Percentiles rank a stretch among this genome's conserved stretches.
phyloP scores from a whole-genome alignment of 2,329 filamentous ascomycete species.

The Pseudogymnoascus sp. region DNA sequence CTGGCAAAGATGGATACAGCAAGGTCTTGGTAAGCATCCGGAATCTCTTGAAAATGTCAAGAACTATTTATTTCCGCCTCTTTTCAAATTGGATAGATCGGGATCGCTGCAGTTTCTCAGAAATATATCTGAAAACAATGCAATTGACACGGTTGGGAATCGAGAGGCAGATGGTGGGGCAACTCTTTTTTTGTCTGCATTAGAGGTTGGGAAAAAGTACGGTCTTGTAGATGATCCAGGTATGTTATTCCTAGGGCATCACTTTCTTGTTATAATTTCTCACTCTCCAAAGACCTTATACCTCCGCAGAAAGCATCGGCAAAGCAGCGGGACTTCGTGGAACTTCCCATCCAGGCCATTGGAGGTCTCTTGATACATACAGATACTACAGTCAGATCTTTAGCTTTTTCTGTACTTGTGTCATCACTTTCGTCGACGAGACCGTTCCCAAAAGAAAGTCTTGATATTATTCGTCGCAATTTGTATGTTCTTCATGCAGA shows the following conservation, averaged over 20 bases:
- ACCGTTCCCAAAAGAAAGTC: slow-evolving; percentile 54
- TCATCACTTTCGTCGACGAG: slow-evolving; percentile 66
- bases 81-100: slow-evolving; percentile 50
- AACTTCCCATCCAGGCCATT: slow-evolving; percentile 38
- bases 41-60: slow-evolving; percentile 53
- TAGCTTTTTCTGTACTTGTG: slow-evolving; percentile 73
- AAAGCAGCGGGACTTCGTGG: slow-evolving; percentile 28
- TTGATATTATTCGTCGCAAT: slow-evolving; percentile 55
- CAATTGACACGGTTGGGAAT: slow-evolving; percentile 37
- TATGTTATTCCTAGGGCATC: slow-evolving; percentile 27
- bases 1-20: slow-evolving; percentile 50
- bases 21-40: slow-evolving; percentile 40
- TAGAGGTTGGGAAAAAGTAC: slow-evolving; percentile 62
- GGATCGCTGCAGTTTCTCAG: slow-evolving; percentile 50
- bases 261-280: slow-evolving; percentile 13
- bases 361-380: slow-evolving; percentile 46
- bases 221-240: slow-evolving; percentile 61
- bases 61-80: slow-evolving; percentile 52
- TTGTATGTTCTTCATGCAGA: slow-evolving; percentile 70
- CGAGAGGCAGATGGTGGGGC: slow-evolving; percentile 44
- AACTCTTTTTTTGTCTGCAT: slow-evolving; percentile 54
- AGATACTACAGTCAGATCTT: slow-evolving; percentile 59
- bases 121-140: slow-evolving; percentile 43
- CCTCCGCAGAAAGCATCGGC: slow-evolving; percentile 31
- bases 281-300: slow-evolving; percentile 15